Conservation (phyloP, 1,284 basidiomycete species). For the Gomphus sp. region DNA sequence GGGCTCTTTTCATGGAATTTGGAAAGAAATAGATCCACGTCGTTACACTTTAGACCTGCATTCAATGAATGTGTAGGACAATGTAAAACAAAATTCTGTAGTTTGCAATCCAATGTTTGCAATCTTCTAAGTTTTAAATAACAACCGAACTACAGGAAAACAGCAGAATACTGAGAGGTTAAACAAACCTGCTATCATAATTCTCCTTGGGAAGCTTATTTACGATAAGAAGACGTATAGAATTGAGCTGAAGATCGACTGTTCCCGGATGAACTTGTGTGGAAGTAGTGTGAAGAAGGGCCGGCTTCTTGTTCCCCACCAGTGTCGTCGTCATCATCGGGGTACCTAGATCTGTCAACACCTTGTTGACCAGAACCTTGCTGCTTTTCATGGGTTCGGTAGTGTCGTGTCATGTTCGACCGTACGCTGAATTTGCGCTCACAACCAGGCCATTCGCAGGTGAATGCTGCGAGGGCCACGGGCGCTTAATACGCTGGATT, state of each 20-base stretch:
- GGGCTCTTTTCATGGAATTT: no score
- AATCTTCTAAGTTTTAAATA: no score
- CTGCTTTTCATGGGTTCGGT: background rate
- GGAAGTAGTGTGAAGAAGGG: background rate
- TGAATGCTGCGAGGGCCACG: background rate
- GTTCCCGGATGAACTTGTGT: background rate
- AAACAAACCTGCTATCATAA: no score
- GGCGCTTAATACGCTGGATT: background rate
- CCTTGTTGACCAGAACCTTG: background rate
- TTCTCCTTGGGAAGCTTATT: no score
- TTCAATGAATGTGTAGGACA: no score
- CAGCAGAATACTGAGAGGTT: no score
- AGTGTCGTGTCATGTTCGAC: slow-evolving; percentile 4
- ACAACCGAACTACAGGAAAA: no score
- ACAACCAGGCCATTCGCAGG: slow-evolving; percentile 1
- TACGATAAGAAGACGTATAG: background rate
- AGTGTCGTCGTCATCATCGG: background rate
- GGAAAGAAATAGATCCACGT: no score
- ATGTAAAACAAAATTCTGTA: no score
- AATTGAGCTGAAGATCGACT: background rate
- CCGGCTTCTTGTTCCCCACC: background rate
- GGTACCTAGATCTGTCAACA: background rate
- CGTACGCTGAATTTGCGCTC: slow-evolving; percentile 1
- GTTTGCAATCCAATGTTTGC: no score
- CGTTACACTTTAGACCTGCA: no score